Conservation (phyloP, 2,329 filamentous ascomycete species). For the Elsinoe batatas region DNA sequence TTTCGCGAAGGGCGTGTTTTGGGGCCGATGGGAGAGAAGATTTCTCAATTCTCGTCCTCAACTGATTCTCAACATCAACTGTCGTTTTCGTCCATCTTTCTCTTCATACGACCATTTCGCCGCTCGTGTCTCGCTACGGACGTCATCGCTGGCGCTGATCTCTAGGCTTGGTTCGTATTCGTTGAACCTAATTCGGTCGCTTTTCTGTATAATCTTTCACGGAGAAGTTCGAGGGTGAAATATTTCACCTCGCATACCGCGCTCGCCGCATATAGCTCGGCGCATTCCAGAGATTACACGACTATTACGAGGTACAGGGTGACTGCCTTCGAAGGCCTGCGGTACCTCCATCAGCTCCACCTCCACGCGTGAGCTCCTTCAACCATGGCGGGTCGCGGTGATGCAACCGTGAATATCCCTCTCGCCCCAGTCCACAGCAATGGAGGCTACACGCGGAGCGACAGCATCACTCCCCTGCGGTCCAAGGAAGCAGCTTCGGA, state of each 20-base stretch:
- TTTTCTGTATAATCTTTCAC: slow-evolving; percentile 8
- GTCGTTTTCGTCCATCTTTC: neutral
- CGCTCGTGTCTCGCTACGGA: slow-evolving; percentile 1
- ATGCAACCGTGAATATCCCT: slow-evolving; percentile 53
- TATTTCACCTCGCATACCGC: neutral
- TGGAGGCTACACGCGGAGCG: slow-evolving; percentile 29
- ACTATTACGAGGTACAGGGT: neutral
- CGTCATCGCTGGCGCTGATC: slow-evolving; percentile 7
- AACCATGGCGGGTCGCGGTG: slow-evolving; percentile 32
- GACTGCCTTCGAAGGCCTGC: neutral
- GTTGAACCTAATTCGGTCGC: slow-evolving; percentile 11
- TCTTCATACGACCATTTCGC: neutral
- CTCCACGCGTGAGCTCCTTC: neutral
- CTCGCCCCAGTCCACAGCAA: slow-evolving; percentile 43
- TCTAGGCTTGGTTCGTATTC: slow-evolving; percentile 5
- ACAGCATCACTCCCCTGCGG: slow-evolving; percentile 25
- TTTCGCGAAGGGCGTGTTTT: neutral
- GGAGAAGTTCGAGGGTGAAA: neutral
- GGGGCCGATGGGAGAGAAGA: neutral
- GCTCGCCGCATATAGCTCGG: neutral
- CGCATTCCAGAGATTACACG: neutral
- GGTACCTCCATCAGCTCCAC: neutral
- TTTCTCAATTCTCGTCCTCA: neutral
- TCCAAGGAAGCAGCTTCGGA: slow-evolving; percentile 14
- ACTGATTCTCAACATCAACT: neutral